Conservation (phyloP, 2,329 filamentous ascomycete genomes). For the Aspergillus floridensis region DNA sequence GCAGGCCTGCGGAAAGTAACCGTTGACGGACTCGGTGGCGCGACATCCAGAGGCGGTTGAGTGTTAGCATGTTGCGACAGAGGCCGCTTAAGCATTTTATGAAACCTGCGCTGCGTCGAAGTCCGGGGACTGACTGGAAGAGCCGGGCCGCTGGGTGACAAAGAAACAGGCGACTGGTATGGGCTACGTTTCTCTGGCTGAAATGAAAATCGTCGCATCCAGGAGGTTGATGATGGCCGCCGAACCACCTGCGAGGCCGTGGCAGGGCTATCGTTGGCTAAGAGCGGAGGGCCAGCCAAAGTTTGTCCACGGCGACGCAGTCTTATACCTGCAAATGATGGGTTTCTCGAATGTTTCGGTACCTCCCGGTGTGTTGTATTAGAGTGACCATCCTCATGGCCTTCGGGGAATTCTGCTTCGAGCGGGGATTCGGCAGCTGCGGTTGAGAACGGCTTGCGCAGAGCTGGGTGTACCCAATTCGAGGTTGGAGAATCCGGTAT, state of each 20-base stretch:
- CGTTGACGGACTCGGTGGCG: conserved; percentile 39
- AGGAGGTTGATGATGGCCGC: conserved; percentile 50
- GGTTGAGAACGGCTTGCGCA: conserved; percentile 18
- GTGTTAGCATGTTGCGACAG: conserved; percentile 52
- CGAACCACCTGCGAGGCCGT: conserved; percentile 24
- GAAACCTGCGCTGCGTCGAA: conserved; percentile 43
- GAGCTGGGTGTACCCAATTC: conserved; percentile 13
- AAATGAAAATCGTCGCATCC: conserved; percentile 57
- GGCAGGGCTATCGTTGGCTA: conserved; percentile 26
- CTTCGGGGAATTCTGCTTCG: conserved; percentile 8
- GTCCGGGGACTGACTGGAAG: conserved; percentile 47
- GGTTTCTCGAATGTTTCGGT: conserved; percentile 23
- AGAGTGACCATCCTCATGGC: conserved; percentile 15
- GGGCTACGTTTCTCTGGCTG: conserved; percentile 48
- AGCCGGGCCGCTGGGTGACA: conserved; percentile 54
- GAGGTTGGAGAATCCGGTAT: conserved; percentile 12
- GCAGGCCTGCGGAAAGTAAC: conserved; percentile 57
- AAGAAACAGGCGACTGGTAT: conserved; percentile 51
- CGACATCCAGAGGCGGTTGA: conserved; percentile 32
- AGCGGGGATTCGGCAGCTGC: conserved; percentile 16
- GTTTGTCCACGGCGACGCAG: conserved; percentile 39
- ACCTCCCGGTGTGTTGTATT: conserved; percentile 14
- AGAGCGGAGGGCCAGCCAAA: conserved; percentile 31
- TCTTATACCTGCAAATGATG: conserved; percentile 30
- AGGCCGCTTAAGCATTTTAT: conserved; percentile 63